Evolutionary conservation across 2,329 filamentous ascomycete species (phyloP).

Genomic region (Ophiostoma quercus): DNA sequence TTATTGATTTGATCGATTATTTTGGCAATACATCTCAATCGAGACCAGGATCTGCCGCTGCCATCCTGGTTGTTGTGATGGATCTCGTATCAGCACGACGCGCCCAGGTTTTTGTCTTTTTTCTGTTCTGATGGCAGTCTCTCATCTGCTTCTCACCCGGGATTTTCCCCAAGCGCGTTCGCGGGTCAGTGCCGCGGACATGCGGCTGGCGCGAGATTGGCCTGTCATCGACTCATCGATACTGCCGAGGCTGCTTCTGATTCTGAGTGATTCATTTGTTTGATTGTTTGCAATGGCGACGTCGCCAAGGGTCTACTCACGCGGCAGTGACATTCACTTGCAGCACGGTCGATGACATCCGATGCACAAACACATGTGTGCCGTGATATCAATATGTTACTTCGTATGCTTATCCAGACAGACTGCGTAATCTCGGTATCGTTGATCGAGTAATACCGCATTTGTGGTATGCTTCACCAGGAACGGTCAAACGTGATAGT

Average conservation of each 20-base stretch:
- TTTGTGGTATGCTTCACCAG: not conserved
- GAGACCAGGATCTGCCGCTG: not conserved
- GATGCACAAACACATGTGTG: not conserved
- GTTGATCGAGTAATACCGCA: conserved; percentile 1
- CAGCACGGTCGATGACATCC: not conserved
- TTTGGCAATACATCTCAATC: not conserved
- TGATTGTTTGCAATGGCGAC: not conserved
- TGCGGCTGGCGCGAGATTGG: not conserved
- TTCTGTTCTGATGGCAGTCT: not conserved
- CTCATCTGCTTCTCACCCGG: not conserved
- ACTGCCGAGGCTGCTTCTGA: conserved; percentile 15
- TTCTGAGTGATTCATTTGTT: not conserved
- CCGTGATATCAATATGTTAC: not conserved
- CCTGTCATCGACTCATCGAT: not conserved
- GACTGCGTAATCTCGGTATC: not conserved
- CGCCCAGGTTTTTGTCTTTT: not conserved
- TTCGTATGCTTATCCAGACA: not conserved
- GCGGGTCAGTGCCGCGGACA: not conserved
- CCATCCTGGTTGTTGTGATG: conserved; percentile 8
- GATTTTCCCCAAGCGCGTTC: not conserved
- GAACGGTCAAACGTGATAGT: not conserved
- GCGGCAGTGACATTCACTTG: not conserved
- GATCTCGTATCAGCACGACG: conserved; percentile 10
- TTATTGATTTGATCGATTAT: not conserved
- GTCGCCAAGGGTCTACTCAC: not conserved